phyloP scores from a whole-genome alignment of 108 stramenopile genomes.

The Aureococcus anophagefferens region DNA sequence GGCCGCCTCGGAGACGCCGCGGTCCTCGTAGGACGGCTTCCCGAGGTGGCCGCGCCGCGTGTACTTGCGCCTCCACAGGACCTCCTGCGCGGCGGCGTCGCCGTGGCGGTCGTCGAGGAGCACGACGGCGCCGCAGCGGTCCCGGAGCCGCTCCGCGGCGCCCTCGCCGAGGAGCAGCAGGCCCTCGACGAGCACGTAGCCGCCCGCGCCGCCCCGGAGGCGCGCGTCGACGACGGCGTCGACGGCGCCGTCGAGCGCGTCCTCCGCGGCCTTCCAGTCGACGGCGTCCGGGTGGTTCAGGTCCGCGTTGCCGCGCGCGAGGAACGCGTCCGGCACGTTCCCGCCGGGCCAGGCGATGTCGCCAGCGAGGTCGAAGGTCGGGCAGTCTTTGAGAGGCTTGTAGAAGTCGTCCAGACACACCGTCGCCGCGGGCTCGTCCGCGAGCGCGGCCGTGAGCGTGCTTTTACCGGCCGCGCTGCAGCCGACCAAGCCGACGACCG shows the following conservation, averaged over 20 bases:
- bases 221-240: neutral
- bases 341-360: neutral
- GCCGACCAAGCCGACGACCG: neutral
- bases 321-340: neutral
- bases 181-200: neutral
- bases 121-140: neutral
- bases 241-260: neutral
- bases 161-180: neutral
- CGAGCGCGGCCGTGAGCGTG: neutral
- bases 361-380: neutral
- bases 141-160: neutral
- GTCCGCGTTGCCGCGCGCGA: neutral
- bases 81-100: neutral
- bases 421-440: neutral
- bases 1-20: neutral
- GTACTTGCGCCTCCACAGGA: neutral
- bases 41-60: neutral
- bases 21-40: neutral
- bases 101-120: neutral
- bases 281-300: neutral
- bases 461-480: neutral
- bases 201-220: no score
- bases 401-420: neutral
- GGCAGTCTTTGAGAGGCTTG: neutral
- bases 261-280: neutral